Base-by-base conservation (phyloP, 345 rosid genomes). In the Linum lewisii region DNA sequence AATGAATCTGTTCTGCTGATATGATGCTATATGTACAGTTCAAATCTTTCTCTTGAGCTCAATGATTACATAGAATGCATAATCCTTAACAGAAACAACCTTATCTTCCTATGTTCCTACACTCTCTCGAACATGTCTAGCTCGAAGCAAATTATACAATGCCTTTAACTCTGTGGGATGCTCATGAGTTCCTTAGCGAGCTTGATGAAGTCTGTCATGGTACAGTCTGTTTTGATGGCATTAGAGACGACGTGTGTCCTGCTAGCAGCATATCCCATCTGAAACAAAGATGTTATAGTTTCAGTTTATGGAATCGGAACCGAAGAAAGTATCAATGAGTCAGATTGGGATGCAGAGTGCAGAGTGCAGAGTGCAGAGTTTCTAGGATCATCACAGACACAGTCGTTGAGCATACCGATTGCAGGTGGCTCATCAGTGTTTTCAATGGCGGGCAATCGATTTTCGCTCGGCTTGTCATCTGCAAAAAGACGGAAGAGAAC, bases 381-480 rank as follows among this genome's bases (percentile, higher is more conserved):
- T n/a, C n/a, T n/a, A n/a, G n/a, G n/a, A n/a, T n/a, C n/a, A n/a
- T n/a, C n/a, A n/a, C n/a, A n/a, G n/a, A n/a, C n/a, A n/a, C n/a
- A n/a, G n/a, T n/a, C n/a, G 36, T 24, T 55, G 29, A 29, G 29
- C 23, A 21, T 71, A 88, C 93, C 93, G 77, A 73, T 6, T 55
- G 77, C 20, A 85, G 63, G 55, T 74, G 63, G 53, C 66, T 67
- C 83, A 81, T 83, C 79, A 92, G 78, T 57, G 69, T 59, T 76
- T 68, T 77, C 37, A 86, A 63, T 3, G 97, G 65, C 63, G 97
- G 98, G 51, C 91, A 76, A 72, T 88, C 74, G 57, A 84, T 69
- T 78, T 86, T 83, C 19, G 85, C 95, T 10, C 90, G 90, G 66
- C 83, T 86, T 20, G 88, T 93, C 76, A 88, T 73, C 96, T 92